Evolutionary conservation across 306 rosid species (phyloP).

Genomic region (Cucurbita pepo): DNA sequence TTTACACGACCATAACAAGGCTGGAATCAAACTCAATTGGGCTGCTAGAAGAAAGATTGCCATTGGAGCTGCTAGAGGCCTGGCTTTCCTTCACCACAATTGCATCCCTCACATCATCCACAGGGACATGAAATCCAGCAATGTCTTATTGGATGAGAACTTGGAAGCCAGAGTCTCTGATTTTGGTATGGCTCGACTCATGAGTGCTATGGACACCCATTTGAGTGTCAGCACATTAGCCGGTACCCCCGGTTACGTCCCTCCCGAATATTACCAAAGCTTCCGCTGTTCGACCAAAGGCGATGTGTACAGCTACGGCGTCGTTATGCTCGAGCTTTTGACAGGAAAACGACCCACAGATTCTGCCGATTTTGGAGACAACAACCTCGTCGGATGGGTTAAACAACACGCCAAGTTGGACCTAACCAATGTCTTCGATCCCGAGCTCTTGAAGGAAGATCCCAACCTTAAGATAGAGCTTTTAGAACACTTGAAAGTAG

Average conservation of each 20-base stretch:
- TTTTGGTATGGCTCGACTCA: conserved; percentile 93
- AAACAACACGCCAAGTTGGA: conserved; percentile 75
- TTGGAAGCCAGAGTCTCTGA: conserved; percentile 92
- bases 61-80: conserved; percentile 82
- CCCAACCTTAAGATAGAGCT: conserved; percentile 69
- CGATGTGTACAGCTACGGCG: conserved; percentile 90
- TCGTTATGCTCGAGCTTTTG: conserved; percentile 74
- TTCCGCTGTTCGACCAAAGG: conserved; percentile 85
- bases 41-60: conserved; percentile 69
- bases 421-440: conserved; percentile 68
- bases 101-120: conserved; percentile 93
- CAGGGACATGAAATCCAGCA: conserved; percentile 97
- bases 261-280: conserved; percentile 96
- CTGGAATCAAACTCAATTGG: conserved; percentile 73
- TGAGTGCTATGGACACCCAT: conserved; percentile 98
- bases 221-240: conserved; percentile 93
- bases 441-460: conserved; percentile 75
- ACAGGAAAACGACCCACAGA: conserved; percentile 86
- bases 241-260: conserved; percentile 93
- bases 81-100: conserved; percentile 85
- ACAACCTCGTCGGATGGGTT: conserved; percentile 98
- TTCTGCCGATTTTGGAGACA: conserved; percentile 85
- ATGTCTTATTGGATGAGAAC: conserved; percentile 72
- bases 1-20: conserved; percentile 57
- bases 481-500: conserved; percentile 68